Evolutionary conservation across 768 basidiomycete genomes (phyloP).

Genomic region (Phanerochaete carnosa): DNA sequence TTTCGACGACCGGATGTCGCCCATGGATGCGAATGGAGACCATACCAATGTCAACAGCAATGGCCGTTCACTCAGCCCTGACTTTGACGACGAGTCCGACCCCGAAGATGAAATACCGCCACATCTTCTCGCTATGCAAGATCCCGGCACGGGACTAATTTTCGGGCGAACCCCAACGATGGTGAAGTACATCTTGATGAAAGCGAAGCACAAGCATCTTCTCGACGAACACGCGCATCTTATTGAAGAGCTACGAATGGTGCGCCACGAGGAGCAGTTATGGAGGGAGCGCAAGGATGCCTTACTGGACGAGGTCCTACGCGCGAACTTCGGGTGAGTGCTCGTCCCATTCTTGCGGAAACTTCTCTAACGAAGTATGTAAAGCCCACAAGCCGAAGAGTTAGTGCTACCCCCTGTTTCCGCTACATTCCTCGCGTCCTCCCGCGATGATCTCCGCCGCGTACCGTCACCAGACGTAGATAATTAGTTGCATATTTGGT

Average conservation of each 20-base stretch:
- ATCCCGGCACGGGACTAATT: slow-evolving; percentile 60
- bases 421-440: background rate
- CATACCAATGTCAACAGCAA: background rate
- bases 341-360: background rate
- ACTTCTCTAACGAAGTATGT: background rate
- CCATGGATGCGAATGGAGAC: slow-evolving; percentile 25
- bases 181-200: slow-evolving; percentile 70
- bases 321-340: slow-evolving; percentile 49
- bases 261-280: slow-evolving; percentile 47
- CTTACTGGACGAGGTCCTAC: slow-evolving; percentile 53
- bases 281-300: slow-evolving; percentile 60
- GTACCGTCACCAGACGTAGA: background rate
- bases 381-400: background rate
- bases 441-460: background rate
- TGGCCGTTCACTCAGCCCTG: slow-evolving; percentile 22
- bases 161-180: slow-evolving; percentile 66
- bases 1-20: slow-evolving; percentile 33
- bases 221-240: slow-evolving; percentile 65
- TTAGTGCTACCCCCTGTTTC: background rate
- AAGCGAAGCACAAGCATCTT: slow-evolving; percentile 75
- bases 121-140: slow-evolving; percentile 47
- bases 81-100: slow-evolving; percentile 25
- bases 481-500: background rate
- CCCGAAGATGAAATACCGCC: slow-evolving; percentile 48
- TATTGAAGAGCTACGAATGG: slow-evolving; percentile 57